These are phyloP conservation scores for Candida pseudoglaebosa DNA, from an alignment of 805 yeast genomes.

Conservation along the genomic window DNA sequence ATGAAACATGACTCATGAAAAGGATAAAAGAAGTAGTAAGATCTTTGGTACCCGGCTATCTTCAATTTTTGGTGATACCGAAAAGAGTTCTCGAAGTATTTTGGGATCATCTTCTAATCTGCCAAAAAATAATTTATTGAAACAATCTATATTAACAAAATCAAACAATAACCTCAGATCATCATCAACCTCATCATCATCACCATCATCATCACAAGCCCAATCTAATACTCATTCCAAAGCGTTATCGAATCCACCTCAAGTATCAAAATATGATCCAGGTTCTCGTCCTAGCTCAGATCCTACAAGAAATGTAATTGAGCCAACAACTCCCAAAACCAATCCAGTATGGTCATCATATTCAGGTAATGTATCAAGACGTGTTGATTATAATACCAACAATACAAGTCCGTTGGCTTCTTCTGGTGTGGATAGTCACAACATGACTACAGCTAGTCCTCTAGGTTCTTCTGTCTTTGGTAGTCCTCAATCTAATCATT, in stretches of 20 bases:
- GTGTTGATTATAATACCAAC: no score
- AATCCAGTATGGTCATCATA: neutral
- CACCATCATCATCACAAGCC: neutral
- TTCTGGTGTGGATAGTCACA: no score
- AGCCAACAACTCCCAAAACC: no score
- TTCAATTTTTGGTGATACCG: constrained; percentile 3
- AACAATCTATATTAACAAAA: constrained; percentile 3
- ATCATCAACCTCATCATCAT: neutral
- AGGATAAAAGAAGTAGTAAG: constrained; percentile 3
- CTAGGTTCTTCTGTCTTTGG: neutral
- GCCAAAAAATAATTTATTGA: constrained; percentile 3
- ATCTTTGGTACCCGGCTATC: constrained; percentile 2
- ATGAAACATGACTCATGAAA: constrained; percentile 3
- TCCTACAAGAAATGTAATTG: no score
- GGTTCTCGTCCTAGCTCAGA: no score
- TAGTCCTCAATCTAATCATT: neutral
- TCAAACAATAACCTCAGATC: neutral
- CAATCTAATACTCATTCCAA: neutral
- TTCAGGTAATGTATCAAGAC: constrained; percentile 1
- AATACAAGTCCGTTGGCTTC: neutral
- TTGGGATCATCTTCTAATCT: neutral
- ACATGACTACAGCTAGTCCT: no score
- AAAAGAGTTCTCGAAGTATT: neutral
- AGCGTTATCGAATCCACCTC: no score
- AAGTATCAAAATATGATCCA: no score